Base-by-base conservation (phyloP, 306 rosid species). In the Lathyrus sativus region DNA sequence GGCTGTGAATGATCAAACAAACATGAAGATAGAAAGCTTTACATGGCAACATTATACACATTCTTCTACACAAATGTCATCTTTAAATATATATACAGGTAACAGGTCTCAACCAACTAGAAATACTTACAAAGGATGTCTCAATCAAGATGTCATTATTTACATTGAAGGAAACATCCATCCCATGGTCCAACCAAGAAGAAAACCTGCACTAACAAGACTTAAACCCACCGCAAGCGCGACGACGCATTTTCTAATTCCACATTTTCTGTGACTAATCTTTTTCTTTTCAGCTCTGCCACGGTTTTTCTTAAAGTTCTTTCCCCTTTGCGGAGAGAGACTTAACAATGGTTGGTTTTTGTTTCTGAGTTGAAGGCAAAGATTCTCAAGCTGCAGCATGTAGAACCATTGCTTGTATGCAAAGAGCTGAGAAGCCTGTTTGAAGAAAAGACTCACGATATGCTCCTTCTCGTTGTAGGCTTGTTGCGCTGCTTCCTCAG, bases 141-240 rank as follows among this genome's bases (percentile, higher is more conserved):
- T 37, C 15, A 72, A 68, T 19, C 68, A 65, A 73, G 66, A 64
- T 44, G 60, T 8, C 46, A 22, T 60, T 38, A 46, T 41, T 69
- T 71, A 88, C 63, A 65, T 41, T 11, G 78, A 26, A 28, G 95
- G 96, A 79, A 89, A 81, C 91, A 89, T 79, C 88, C 91, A 91
- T 37, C 97, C 96, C 86, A 83, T 84, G 15, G 95, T 91, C 97
- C 91, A 91, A 58, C 97, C 97, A 58, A 91, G 95, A 76, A 91
- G 86, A 84, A 91, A 82, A 70, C 96, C 87, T 11, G 97, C 96
- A 64, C 96, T 74, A 14, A 85, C 91, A 42, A 91, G 95, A 59
- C 97, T 91, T 73, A 91, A 55, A 49, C 97, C 91, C 28, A 87
- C 56, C 0, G 87, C 89, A 43, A 91, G 78, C 35, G 89, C 96